phyloP scores from a whole-genome alignment of 2,329 filamentous ascomycete genomes.

The Alternaria ethzedia region DNA sequence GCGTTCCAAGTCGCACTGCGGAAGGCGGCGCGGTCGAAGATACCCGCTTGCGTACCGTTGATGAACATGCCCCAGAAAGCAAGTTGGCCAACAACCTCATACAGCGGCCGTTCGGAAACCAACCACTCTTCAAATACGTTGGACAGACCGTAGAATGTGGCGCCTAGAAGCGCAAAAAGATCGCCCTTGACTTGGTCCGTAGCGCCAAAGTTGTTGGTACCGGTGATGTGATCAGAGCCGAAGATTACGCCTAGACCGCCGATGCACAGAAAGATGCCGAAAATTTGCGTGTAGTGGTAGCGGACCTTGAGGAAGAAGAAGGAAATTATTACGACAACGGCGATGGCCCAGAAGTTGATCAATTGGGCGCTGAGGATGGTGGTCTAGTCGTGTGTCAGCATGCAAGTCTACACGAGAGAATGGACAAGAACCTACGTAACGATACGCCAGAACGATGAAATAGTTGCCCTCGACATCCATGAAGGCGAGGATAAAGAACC shows the following conservation, averaged over 20 bases:
- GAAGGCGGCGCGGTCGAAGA: conserved; percentile 86
- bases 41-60: conserved; percentile 87
- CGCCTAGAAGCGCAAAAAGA: conserved; percentile 86
- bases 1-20: conserved; percentile 52
- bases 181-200: conserved; percentile 87
- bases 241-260: conserved; percentile 89
- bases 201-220: conserved; percentile 70
- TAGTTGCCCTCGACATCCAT: conserved; percentile 97
- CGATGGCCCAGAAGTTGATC: conserved; percentile 98
- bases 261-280: conserved; percentile 87
- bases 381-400: conserved; percentile 60
- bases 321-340: conserved; percentile 85
- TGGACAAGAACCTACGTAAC: conserved; percentile 51
- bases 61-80: conserved; percentile 88
- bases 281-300: conserved; percentile 84
- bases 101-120: conserved; percentile 82
- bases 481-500: conserved; percentile 88
- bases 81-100: conserved; percentile 92
- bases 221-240: conserved; percentile 83
- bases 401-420: neutral
- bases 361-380: conserved; percentile 92
- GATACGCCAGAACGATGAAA: conserved; percentile 94
- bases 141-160: conserved; percentile 86
- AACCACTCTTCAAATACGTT: conserved; percentile 97
- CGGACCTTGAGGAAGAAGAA: conserved; percentile 84